These are phyloP conservation scores for Nicotiana otophora DNA, from an alignment of 257 asterid species.

Conservation along the genomic window DNA sequence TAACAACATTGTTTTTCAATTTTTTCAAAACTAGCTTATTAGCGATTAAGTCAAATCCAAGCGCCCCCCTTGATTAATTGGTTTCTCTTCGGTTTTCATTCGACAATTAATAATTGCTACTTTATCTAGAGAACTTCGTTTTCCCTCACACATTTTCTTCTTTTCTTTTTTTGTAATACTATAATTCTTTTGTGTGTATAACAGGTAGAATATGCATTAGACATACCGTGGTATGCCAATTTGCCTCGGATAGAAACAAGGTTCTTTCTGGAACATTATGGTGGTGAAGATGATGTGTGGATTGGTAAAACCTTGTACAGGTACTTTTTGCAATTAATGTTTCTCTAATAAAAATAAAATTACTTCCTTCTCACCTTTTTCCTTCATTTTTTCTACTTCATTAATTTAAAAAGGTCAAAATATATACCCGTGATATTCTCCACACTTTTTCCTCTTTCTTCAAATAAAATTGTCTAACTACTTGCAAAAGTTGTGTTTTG, in stretches of 20 bases:
- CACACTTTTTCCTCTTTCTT: not conserved
- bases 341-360: not conserved
- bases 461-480: too few species aligned
- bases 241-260: slow-evolving; percentile 73
- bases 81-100: too few species aligned
- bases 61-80: too few species aligned
- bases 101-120: not conserved
- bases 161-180: not conserved
- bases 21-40: too few species aligned
- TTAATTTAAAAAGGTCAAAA: too few species aligned
- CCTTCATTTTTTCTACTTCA: not conserved
- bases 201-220: slow-evolving; percentile 69
- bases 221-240: slow-evolving; percentile 70
- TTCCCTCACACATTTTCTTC: not conserved
- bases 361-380: not conserved
- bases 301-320: slow-evolving; percentile 86
- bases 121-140: not conserved
- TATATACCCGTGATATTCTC: not conserved
- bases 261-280: slow-evolving; percentile 63
- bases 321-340: slow-evolving; percentile 14
- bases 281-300: slow-evolving; percentile 87
- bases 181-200: not conserved
- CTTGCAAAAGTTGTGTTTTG: too few species aligned
- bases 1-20: too few species aligned
- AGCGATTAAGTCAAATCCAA: too few species aligned